Evolutionary conservation across 2,329 filamentous ascomycete genomes (phyloP).

Genomic region (Epichloe festucae): DNA sequence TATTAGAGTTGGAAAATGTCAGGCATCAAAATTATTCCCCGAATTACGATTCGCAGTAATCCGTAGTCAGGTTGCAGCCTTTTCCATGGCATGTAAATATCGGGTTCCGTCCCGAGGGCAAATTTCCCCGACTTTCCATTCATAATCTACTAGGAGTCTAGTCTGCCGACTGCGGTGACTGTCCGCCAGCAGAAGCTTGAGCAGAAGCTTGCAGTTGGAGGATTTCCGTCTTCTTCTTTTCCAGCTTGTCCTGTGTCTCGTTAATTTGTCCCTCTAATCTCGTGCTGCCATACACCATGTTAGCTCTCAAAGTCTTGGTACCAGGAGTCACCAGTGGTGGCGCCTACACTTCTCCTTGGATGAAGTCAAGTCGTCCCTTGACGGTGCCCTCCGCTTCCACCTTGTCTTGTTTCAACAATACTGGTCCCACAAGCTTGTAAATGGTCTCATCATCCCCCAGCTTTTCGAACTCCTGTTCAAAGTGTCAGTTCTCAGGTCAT

Average conservation of each 20-base stretch:
- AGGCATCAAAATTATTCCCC: too few relatives aligned
- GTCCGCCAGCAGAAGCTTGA: conserved; percentile 26
- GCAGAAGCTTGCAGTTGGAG: conserved; percentile 40
- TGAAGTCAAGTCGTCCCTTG: conserved; percentile 81
- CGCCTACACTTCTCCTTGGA: conserved; percentile 79
- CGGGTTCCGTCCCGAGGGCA: too few relatives aligned
- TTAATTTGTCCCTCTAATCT: conserved; percentile 39
- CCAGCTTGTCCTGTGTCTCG: conserved; percentile 41
- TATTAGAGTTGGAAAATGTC: too few relatives aligned
- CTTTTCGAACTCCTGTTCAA: conserved; percentile 62
- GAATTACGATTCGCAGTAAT: too few relatives aligned
- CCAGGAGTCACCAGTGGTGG: not conserved
- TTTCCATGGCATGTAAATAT: not conserved
- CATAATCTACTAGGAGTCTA: conserved; percentile 1
- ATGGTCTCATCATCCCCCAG: conserved; percentile 75
- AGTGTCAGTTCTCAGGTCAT: not conserved
- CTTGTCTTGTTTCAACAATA: conserved; percentile 89
- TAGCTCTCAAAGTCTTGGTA: conserved; percentile 2
- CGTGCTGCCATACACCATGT: conserved; percentile 14
- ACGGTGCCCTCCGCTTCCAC: conserved; percentile 82
- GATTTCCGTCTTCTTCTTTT: conserved; percentile 47
- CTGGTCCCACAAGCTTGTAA: conserved; percentile 90
- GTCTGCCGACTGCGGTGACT: conserved; percentile 17
- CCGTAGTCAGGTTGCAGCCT: not conserved
- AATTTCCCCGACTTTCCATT: not conserved